Percentiles rank a stretch among this genome's conserved stretches.
These are phyloP conservation scores for Rhodotorula kratochvilovae DNA, from an alignment of 768 basidiomycete genomes.

Conservation along the genomic window DNA sequence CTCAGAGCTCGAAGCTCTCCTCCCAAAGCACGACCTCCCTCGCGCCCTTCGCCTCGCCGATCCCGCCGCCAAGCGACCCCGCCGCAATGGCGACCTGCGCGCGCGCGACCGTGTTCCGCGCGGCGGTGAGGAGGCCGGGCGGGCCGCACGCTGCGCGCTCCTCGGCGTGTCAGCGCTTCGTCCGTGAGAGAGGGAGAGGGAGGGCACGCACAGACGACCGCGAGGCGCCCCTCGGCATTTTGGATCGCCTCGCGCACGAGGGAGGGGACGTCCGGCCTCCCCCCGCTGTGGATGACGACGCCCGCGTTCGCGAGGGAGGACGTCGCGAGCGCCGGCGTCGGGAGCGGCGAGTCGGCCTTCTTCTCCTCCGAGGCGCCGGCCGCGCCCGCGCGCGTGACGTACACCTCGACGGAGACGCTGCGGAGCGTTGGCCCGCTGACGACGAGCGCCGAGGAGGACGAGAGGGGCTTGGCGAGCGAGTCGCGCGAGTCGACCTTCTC, in stretches of 20 bases:
- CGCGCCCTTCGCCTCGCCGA: slow-evolving; percentile 26
- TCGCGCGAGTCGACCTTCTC: background rate
- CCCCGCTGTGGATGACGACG: slow-evolving; percentile 4
- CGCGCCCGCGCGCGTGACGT: background rate
- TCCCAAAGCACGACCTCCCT: slow-evolving; percentile 48
- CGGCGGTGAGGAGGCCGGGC: slow-evolving; percentile 45
- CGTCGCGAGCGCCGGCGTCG: background rate
- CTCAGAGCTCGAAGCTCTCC: slow-evolving; percentile 23
- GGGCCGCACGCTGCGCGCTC: slow-evolving; percentile 45
- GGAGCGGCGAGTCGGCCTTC: background rate
- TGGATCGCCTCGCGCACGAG: slow-evolving; percentile 38
- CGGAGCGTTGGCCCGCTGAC: background rate
- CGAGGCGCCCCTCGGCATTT: slow-evolving; percentile 41
- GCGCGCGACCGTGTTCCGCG: slow-evolving; percentile 47
- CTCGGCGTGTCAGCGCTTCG: too few species aligned
- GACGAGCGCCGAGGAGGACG: background rate
- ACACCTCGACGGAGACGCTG: background rate
- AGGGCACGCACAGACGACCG: slow-evolving; percentile 42
- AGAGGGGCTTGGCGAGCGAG: background rate
- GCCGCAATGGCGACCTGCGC: slow-evolving; percentile 46
- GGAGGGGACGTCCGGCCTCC: slow-evolving; percentile 37
- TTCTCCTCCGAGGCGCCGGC: background rate
- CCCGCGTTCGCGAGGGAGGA: too few species aligned
- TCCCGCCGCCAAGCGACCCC: slow-evolving; percentile 38
- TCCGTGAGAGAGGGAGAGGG: background rate